These are phyloP conservation scores for Rubia yunnanensis DNA, from an alignment of 257 asterid genomes.

Conservation along the genomic window DNA sequence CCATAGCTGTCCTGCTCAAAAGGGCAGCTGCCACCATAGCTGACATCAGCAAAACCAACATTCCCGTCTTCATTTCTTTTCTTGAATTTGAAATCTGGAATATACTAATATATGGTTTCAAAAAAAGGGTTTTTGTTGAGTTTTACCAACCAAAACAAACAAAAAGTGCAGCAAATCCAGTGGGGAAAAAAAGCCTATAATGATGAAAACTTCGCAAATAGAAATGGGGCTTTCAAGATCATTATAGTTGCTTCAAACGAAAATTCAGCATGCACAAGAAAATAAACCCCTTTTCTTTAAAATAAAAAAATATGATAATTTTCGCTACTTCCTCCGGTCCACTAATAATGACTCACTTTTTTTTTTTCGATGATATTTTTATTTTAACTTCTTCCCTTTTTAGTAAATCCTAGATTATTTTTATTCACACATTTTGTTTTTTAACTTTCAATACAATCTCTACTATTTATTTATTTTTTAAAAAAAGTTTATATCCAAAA, in stretches of 20 bases:
- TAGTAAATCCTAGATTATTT: too few relatives aligned
- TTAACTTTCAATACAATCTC: too few relatives aligned
- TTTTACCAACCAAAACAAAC: constrained; percentile 10
- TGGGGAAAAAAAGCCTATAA: constrained; percentile 25
- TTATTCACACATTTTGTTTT: too few relatives aligned
- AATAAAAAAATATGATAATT: too few relatives aligned
- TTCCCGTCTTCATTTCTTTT: constrained; percentile 37
- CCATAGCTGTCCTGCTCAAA: constrained; percentile 37
- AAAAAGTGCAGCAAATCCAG: constrained; percentile 14
- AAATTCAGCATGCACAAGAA: constrained; percentile 10
- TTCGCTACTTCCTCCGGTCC: too few relatives aligned
- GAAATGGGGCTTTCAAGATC: constrained; percentile 31
- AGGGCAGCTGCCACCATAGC: constrained; percentile 40
- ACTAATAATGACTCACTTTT: too few relatives aligned
- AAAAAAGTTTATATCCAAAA: too few relatives aligned
- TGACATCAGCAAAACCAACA: constrained; percentile 31
- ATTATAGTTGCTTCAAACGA: constrained; percentile 36
- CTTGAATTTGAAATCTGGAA: constrained; percentile 20
- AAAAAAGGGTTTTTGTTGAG: constrained; percentile 14
- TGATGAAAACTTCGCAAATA: constrained; percentile 14
- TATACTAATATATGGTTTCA: neutral
- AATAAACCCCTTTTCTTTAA: neutral
- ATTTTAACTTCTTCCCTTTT: too few relatives aligned
- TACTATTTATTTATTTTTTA: too few relatives aligned
- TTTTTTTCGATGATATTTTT: too few relatives aligned